These are phyloP conservation scores for Sherardia arvensis DNA, from an alignment of 257 asterid genomes.

Conservation along the genomic window DNA sequence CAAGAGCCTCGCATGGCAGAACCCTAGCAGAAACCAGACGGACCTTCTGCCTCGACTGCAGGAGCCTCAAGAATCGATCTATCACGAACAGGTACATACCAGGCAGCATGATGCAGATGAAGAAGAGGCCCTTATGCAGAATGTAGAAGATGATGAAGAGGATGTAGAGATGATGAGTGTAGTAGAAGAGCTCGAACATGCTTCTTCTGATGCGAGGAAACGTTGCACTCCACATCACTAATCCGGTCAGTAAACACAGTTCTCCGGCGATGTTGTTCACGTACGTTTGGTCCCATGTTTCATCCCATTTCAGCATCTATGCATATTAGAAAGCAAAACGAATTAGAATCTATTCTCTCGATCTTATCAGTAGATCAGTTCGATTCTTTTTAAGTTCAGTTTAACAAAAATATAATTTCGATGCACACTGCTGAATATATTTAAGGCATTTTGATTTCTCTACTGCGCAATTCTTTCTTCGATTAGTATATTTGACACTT, in stretches of 20 bases:
- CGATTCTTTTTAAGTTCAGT: no score
- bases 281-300: conserved; percentile 35
- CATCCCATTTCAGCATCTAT: conserved; percentile 84
- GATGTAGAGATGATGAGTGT: conserved; percentile 83
- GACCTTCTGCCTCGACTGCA: conserved; percentile 59
- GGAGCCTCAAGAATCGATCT: conserved; percentile 73
- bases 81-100: conserved; percentile 71
- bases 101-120: conserved; percentile 88
- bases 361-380: no score
- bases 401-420: no score
- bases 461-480: no score
- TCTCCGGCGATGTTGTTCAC: conserved; percentile 92
- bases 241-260: conserved; percentile 51
- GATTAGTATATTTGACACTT: no score
- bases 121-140: conserved; percentile 70
- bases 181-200: conserved; percentile 72
- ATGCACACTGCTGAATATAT: no score
- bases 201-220: conserved; percentile 61
- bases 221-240: conserved; percentile 59
- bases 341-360: no score
- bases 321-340: background rate
- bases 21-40: conserved; percentile 54
- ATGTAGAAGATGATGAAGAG: conserved; percentile 69
- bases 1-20: conserved; percentile 53
- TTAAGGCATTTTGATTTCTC: no score